Conservation (phyloP, 2,329 filamentous ascomycete genomes). For the Rutstroemia sp. region DNA sequence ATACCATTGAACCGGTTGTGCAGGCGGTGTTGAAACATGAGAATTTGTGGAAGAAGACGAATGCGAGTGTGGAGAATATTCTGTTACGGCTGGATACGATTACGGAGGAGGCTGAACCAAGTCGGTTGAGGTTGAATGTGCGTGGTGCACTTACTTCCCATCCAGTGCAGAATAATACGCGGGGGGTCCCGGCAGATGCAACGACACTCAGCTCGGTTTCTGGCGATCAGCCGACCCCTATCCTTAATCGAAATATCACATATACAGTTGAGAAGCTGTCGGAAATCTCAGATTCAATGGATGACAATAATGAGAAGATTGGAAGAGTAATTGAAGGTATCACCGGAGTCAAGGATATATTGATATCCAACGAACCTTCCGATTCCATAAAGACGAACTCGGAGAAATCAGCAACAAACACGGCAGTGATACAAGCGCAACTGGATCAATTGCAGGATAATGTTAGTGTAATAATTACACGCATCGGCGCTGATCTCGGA, state of each 20-base stretch:
- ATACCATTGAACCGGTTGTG: conserved; percentile 29
- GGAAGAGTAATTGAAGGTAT: conserved; percentile 17
- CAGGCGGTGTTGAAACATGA: conserved; percentile 30
- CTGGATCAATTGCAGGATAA: conserved; percentile 27
- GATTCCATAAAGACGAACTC: conserved; percentile 17
- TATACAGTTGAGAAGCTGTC: conserved; percentile 19
- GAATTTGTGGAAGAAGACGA: conserved; percentile 26
- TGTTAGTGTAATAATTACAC: conserved; percentile 20
- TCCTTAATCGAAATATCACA: conserved; percentile 8
- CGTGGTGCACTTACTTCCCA: neutral
- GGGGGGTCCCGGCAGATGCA: neutral
- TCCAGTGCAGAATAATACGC: neutral
- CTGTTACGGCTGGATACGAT: conserved; percentile 21
- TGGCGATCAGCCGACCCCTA: neutral
- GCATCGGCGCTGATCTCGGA: conserved; percentile 21
- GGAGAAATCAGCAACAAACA: conserved; percentile 21
- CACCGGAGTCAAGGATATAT: conserved; percentile 16
- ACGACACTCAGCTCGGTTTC: neutral
- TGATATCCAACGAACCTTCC: conserved; percentile 16
- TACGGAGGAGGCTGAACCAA: conserved; percentile 6
- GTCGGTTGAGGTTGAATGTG: neutral
- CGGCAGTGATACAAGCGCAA: conserved; percentile 25
- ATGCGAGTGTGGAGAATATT: conserved; percentile 26
- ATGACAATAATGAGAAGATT: conserved; percentile 21
- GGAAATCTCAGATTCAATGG: conserved; percentile 20